Percentiles rank a stretch among this genome's conserved stretches.
Conservation (phyloP, 768 basidiomycete species). For the Lentinula sp. region DNA sequence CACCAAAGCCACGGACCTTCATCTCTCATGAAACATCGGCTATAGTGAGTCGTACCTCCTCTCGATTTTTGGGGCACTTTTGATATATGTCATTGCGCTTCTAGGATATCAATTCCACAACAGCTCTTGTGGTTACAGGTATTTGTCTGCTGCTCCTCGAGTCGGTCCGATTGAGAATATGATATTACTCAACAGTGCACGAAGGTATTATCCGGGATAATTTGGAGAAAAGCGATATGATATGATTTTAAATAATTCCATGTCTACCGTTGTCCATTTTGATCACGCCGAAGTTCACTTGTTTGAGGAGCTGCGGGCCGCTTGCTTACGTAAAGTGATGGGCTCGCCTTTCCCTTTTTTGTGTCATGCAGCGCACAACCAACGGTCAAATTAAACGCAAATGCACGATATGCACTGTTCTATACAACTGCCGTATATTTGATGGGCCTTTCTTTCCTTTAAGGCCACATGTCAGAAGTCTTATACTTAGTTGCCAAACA, state of each 20-base stretch:
- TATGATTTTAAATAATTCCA: neutral
- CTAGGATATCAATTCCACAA: conserved; percentile 5
- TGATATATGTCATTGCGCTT: neutral
- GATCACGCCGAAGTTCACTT: too few relatives aligned
- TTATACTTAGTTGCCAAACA: too few relatives aligned
- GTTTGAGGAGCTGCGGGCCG: too few relatives aligned
- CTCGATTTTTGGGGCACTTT: neutral
- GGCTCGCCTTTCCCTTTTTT: too few relatives aligned
- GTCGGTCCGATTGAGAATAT: neutral
- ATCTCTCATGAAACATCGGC: conserved; percentile 69
- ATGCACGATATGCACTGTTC: too few relatives aligned
- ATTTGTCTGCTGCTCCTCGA: neutral
- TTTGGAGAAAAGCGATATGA: conserved; percentile 5
- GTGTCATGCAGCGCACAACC: too few relatives aligned
- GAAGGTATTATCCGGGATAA: conserved; percentile 6
- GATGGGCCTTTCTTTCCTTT: too few relatives aligned
- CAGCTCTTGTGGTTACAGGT: conserved; percentile 5
- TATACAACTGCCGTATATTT: too few relatives aligned
- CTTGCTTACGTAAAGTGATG: too few relatives aligned
- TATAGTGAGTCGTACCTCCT: conserved; percentile 38
- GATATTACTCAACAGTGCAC: neutral
- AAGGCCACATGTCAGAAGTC: too few relatives aligned
- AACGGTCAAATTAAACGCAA: too few relatives aligned
- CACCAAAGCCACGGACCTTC: conserved; percentile 52
- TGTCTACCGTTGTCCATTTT: too few relatives aligned